Base-by-base conservation (phyloP, 225 moss, liverwort and hornwort species). In the Polytrichum commune region DNA sequence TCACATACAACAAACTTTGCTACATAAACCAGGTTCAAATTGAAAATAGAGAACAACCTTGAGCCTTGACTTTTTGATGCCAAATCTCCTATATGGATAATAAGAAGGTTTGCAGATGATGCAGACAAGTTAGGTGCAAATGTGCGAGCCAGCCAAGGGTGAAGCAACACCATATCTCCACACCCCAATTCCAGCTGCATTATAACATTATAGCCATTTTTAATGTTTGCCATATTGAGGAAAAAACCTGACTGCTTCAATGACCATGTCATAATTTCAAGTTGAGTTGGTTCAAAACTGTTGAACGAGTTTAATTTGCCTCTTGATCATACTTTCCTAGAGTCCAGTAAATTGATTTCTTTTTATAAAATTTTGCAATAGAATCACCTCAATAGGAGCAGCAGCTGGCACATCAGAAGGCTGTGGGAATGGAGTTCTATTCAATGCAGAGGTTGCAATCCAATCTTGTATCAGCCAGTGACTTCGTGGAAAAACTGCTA, bases 141-240 rank as follows among this genome's bases (percentile, higher is more conserved):
- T 55, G 82, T 69, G 30, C 72, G 79, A 9, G 88, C 84, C 65
- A 88, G 66, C 75, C 80, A 75, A 28, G 92, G 84, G 61, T 92
- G 90, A 18, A 92, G 79, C 72, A 92, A 69, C 46, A 78, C 88
- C 70, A 83, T 72, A 75, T 88, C 92, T 63, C 92, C 88, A 74
- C 80, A 54, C 38, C 75, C 80, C 19, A 92, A 85, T 33, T 80
- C 84, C 84, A 90, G 77, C 88, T 92, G 82, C 80, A 85, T 7
- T 25, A 55, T 24, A 16, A 22, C 67, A 60, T 60, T 46, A 46
- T 46, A 46, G 16, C 46, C 0, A 13, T 16, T 46, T 46, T 46
- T 16, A 16, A 4, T 46, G 13, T 13, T 46, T 46, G 3, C 13
- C 46, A 16, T 46, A 13, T 46, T 38, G 9, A 38, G 16, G 13